Evolutionary conservation across 345 rosid species (phyloP).

Genomic region (thale cress (Arabidopsis thaliana)): TAIR10.1 NC_003070.9:28175001-28175500

Average conservation of each 20-base stretch:
- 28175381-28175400: not conserved
- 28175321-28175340: constrained; percentile 10
- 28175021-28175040: constrained; percentile 50
- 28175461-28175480: not conserved
- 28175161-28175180: constrained; percentile 89
- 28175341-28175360: not conserved
- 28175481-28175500: not conserved
- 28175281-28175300: constrained; percentile 18
- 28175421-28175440: not conserved
- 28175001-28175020: constrained; percentile 57
- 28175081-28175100: constrained; percentile 83
- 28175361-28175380: constrained; percentile 1
- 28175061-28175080: constrained; percentile 72
- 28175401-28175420: not conserved
- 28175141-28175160: constrained; percentile 86
- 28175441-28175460: too few relatives aligned
- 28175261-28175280: constrained; percentile 8
- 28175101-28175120: constrained; percentile 76
- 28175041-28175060: constrained; percentile 90
- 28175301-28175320: constrained; percentile 32
- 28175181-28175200: constrained; percentile 89
- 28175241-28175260: constrained; percentile 39
- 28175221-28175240: constrained; percentile 83
- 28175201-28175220: constrained; percentile 75
- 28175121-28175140: constrained; percentile 71